Conservation (phyloP, 352 stramenopile species). For the Globisporangium cylindrosporum region DNA sequence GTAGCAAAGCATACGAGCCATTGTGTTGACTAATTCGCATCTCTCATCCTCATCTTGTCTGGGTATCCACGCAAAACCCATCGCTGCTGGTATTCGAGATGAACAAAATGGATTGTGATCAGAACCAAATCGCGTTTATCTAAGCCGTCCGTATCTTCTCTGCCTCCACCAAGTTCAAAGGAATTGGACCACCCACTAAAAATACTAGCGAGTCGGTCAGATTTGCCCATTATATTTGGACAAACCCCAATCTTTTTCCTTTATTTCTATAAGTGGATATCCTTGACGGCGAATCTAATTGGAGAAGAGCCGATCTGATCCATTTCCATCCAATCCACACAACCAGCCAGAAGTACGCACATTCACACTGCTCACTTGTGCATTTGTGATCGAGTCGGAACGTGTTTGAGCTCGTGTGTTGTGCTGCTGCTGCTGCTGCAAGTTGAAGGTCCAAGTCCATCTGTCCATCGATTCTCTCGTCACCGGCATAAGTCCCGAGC, state of each 20-base stretch:
- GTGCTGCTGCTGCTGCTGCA: neutral
- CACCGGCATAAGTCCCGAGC: neutral
- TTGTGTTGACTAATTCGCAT: too few species aligned
- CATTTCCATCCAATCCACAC: conserved; percentile 4
- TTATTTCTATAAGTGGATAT: neutral
- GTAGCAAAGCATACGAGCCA: too few species aligned
- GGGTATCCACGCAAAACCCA: too few species aligned
- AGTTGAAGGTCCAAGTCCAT: neutral
- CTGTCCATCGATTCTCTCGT: neutral
- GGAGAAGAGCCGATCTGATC: neutral
- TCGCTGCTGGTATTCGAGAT: too few species aligned
- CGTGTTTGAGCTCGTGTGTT: neutral
- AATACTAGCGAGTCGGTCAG: too few species aligned
- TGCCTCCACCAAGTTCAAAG: too few species aligned
- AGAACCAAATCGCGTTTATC: too few species aligned
- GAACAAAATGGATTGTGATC: too few species aligned
- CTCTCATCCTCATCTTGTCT: too few species aligned
- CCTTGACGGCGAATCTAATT: neutral
- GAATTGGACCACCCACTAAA: too few species aligned
- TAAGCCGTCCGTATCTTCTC: too few species aligned
- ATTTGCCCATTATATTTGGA: neutral
- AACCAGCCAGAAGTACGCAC: neutral
- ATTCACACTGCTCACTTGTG: neutral
- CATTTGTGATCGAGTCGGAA: neutral
- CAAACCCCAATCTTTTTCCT: neutral